phyloP scores from a whole-genome alignment of 192 early-diverging fungal species.

The Rhizophagus clarus region DNA sequence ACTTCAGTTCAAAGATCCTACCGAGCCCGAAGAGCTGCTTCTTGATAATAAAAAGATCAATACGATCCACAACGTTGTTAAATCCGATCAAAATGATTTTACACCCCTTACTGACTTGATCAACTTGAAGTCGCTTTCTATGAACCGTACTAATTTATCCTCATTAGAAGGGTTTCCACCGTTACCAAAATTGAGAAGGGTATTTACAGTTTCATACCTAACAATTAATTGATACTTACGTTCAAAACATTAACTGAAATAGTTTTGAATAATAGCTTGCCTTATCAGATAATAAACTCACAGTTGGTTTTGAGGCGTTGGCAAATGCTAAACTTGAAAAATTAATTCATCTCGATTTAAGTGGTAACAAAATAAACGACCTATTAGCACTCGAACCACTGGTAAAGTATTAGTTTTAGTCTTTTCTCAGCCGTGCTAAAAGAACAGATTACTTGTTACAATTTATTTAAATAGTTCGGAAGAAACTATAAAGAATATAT shows the following conservation, averaged over 20 bases:
- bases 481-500: not conserved
- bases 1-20: slow-evolving; percentile 32
- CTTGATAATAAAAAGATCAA: slow-evolving; percentile 32
- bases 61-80: slow-evolving; percentile 14
- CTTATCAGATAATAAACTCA: slow-evolving; percentile 42
- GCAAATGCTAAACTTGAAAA: slow-evolving; percentile 43
- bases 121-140: slow-evolving; percentile 11
- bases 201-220: not conserved
- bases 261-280: slow-evolving; percentile 35
- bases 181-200: slow-evolving; percentile 33
- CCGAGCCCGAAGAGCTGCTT: slow-evolving; percentile 18
- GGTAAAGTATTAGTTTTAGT: slow-evolving; percentile 31
- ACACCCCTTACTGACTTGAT: slow-evolving; percentile 22
- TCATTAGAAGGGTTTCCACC: slow-evolving; percentile 31
- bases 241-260: not conserved
- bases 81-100: slow-evolving; percentile 19
- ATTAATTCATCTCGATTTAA: slow-evolving; percentile 44
- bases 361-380: slow-evolving; percentile 41
- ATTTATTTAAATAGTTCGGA: not conserved
- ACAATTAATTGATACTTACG: not conserved
- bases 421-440: not conserved
- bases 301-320: slow-evolving; percentile 42
- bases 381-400: slow-evolving; percentile 36
- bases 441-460: not conserved
- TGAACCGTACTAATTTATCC: slow-evolving; percentile 15